Evolutionary conservation across 331 rosid genomes (phyloP), one percentile per base, ranked within the genome.

Genomic region (Pyracantha coccinea): DNA sequence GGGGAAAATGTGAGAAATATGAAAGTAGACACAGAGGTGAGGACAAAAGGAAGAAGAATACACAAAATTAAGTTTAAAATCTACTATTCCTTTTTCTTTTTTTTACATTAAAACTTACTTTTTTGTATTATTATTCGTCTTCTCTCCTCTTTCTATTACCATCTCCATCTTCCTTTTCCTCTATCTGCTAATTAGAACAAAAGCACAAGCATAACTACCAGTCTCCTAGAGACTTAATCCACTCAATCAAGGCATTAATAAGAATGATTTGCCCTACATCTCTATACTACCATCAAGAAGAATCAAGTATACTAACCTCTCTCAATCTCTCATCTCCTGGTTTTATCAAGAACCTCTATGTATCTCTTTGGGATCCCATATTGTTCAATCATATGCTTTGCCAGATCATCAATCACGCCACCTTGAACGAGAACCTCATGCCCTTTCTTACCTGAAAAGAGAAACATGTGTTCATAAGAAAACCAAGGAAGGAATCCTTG

Each of bases 301-400:
- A 72, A 23, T 33, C 33, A 54, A 32, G 54, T 24, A 35, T 17
- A 24, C 68, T 7, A 72, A 58, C 68, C 60, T 24, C 32, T 44
- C 13, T n/a, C 28, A 50, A 53, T 31, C 74, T 53, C 75, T 91
- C 83, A 87, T 89, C 58, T 90, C 87, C 72, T 90, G 33, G 97
- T 94, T 85, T 90, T 94, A 60, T 94, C 96, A 77, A 87, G 90
- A 81, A 94, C 99, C 81, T 92, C 97, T 45, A 94, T 94, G 75
- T 75, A 87, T 84, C 88, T 92, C 87, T 94, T 94, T 35, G 96
- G 96, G 78, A 94, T 90, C 76, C 96, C 96, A 81, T 87, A 94
- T 33, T 92, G 97, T 78, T 94, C 97, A 54, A 90, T 74, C 86
- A 94, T 78, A 85, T 89, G 96, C 76, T 86, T 92, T 47, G 91